Percentiles rank a stretch among this genome's conserved stretches.
phyloP scores from a whole-genome alignment of 2,329 filamentous ascomycete species.

The Ophiostoma tasmaniense region DNA sequence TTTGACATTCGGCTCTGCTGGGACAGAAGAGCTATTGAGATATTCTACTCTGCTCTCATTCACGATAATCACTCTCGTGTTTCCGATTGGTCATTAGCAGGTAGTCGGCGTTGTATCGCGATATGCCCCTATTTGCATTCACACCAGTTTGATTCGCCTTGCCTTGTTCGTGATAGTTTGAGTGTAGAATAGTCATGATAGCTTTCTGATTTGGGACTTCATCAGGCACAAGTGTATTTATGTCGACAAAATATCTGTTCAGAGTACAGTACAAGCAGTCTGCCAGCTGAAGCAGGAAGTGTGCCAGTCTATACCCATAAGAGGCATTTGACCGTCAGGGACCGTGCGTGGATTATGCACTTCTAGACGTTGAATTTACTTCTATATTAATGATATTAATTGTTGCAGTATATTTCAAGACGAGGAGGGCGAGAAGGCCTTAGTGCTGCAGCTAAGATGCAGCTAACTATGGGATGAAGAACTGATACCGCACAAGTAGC shows the following conservation, averaged over 20 bases:
- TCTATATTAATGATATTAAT: neutral
- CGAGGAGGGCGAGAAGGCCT: neutral
- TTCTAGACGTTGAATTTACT: neutral
- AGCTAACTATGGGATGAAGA: neutral
- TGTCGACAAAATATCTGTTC: neutral
- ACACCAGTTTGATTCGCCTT: neutral
- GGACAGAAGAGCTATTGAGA: neutral
- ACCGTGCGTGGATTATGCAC: neutral
- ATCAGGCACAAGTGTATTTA: neutral
- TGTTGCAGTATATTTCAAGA: neutral
- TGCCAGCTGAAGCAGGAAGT: neutral
- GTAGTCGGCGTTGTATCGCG: neutral
- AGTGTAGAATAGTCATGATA: neutral
- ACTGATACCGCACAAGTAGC: neutral
- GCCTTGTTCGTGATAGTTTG: neutral
- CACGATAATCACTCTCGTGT: neutral
- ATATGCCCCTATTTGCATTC: neutral
- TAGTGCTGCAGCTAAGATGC: neutral
- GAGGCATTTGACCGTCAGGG: neutral
- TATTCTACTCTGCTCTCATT: neutral
- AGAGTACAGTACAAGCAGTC: neutral
- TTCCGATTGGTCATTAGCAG: neutral
- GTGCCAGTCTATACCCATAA: neutral
- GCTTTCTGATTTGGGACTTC: neutral
- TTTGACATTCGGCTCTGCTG: neutral